Evolutionary conservation across 768 basidiomycete genomes (phyloP).

Genomic region (Lactifluus echinatus): DNA sequence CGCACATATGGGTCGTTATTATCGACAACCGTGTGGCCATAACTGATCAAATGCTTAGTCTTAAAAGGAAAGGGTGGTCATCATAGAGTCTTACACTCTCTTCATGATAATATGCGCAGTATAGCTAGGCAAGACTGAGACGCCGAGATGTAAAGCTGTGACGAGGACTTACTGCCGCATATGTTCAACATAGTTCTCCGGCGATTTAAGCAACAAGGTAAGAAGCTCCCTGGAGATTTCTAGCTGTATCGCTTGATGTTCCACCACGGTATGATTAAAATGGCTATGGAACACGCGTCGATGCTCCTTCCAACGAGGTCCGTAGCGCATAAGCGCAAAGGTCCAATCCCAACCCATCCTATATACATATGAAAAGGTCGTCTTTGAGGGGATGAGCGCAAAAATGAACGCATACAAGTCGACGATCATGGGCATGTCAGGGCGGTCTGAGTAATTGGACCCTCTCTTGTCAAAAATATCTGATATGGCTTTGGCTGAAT

Average conservation of each 20-base stretch:
- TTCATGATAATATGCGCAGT: conserved; percentile 11
- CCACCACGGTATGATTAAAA: conserved; percentile 15
- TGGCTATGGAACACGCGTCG: conserved; percentile 22
- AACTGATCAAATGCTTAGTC: conserved; percentile 4
- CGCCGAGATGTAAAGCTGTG: neutral
- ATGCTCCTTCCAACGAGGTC: conserved; percentile 21
- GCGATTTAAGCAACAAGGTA: conserved; percentile 13
- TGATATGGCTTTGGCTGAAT: conserved; percentile 19
- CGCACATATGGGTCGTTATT: conserved; percentile 15
- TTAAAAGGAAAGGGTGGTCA: neutral
- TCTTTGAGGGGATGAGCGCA: too few species aligned
- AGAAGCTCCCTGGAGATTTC: conserved; percentile 16
- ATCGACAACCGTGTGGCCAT: conserved; percentile 17
- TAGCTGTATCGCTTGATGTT: conserved; percentile 15
- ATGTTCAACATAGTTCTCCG: conserved; percentile 16
- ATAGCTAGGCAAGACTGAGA: neutral
- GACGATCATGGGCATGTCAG: conserved; percentile 20
- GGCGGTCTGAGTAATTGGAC: conserved; percentile 23
- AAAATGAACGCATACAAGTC: conserved; percentile 16
- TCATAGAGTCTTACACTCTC: conserved; percentile 6
- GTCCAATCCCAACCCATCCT: conserved; percentile 24
- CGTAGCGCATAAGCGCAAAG: conserved; percentile 22
- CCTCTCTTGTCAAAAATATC: conserved; percentile 24
- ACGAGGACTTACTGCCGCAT: conserved; percentile 10
- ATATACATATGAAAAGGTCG: neutral